phyloP scores from a whole-genome alignment of 225 moss, liverwort and hornwort species.

The Sphagnum tenellum region DNA sequence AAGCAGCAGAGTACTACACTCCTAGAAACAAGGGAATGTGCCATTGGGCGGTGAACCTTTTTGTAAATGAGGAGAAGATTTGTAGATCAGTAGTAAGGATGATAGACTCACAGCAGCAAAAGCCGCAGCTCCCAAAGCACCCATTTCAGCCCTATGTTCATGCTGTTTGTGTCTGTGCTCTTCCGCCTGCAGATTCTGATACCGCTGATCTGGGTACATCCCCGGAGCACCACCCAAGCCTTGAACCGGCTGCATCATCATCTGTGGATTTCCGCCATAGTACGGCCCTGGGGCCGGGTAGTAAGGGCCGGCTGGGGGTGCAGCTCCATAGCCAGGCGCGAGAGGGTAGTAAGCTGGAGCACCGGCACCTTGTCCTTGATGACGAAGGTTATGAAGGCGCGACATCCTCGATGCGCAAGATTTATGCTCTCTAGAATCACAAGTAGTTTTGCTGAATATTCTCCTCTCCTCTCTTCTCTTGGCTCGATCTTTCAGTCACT shows the following conservation, averaged over 20 bases:
- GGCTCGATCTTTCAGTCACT: too few species aligned
- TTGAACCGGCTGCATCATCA: neutral
- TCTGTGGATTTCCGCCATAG: neutral
- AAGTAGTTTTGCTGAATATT: too few species aligned
- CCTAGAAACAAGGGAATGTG: neutral
- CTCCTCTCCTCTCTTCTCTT: too few species aligned
- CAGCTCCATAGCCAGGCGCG: slow-evolving; percentile 1
- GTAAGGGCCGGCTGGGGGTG: too few species aligned
- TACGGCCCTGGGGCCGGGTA: too few species aligned
- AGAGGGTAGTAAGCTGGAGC: neutral
- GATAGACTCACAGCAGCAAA: slow-evolving; percentile 3
- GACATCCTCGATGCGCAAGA: too few species aligned
- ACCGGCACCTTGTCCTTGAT: neutral
- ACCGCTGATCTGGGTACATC: neutral
- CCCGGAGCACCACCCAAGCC: neutral
- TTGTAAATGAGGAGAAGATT: neutral
- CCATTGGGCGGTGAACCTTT: neutral
- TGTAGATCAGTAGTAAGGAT: neutral
- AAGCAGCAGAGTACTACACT: neutral
- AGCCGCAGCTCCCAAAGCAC: slow-evolving; percentile 9
- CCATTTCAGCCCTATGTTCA: slow-evolving; percentile 12
- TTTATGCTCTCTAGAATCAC: too few species aligned
- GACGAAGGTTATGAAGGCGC: neutral
- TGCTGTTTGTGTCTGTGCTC: slow-evolving; percentile 6
- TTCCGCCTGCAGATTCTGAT: slow-evolving; percentile 3